Conservation (phyloP, 495 filamentous ascomycete species). For the Entonaema liquescens region DNA sequence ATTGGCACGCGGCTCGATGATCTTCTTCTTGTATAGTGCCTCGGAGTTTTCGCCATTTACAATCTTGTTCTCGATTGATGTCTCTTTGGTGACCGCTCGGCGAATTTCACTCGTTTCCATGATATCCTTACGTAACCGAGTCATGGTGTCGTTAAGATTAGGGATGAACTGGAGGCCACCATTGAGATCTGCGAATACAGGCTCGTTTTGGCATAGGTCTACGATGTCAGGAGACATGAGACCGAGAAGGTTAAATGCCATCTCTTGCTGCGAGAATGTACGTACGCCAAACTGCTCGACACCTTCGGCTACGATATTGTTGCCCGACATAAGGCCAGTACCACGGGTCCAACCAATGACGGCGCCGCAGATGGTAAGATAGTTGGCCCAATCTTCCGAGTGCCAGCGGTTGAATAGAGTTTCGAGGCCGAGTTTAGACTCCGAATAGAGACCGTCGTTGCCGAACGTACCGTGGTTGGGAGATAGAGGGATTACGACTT, state of each 20-base stretch:
- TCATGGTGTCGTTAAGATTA: slow-evolving; percentile 95
- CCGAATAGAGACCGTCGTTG: slow-evolving; percentile 96
- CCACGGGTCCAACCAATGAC: slow-evolving; percentile 99
- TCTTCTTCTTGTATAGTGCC: slow-evolving; percentile 90
- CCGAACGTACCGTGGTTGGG: slow-evolving; percentile 99
- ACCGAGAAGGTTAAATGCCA: slow-evolving; percentile 98
- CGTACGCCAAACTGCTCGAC: slow-evolving; percentile 96
- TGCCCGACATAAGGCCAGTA: slow-evolving; percentile 96
- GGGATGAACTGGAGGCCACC: slow-evolving; percentile 97
- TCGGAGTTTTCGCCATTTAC: slow-evolving; percentile 94
- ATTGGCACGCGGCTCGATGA: slow-evolving; percentile 93
- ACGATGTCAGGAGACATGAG: slow-evolving; percentile 95
- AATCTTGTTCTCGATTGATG: slow-evolving; percentile 94
- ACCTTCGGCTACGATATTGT: slow-evolving; percentile 97
- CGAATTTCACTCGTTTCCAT: slow-evolving; percentile 95
- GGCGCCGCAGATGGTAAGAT: slow-evolving; percentile 97
- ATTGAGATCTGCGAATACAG: slow-evolving; percentile 96
- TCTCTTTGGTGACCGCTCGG: slow-evolving; percentile 93
- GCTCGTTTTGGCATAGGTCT: slow-evolving; percentile 94
- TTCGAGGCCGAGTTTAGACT: slow-evolving; percentile 96
- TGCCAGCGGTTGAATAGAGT: slow-evolving; percentile 99
- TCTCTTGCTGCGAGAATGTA: slow-evolving; percentile 98
- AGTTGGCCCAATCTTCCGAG: slow-evolving; percentile 96
- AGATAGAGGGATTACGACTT: slow-evolving; percentile 94
- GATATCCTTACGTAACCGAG: slow-evolving; percentile 84